Evolutionary conservation across 345 rosid species (phyloP).

Genomic region (Brassica nigra): DNA sequence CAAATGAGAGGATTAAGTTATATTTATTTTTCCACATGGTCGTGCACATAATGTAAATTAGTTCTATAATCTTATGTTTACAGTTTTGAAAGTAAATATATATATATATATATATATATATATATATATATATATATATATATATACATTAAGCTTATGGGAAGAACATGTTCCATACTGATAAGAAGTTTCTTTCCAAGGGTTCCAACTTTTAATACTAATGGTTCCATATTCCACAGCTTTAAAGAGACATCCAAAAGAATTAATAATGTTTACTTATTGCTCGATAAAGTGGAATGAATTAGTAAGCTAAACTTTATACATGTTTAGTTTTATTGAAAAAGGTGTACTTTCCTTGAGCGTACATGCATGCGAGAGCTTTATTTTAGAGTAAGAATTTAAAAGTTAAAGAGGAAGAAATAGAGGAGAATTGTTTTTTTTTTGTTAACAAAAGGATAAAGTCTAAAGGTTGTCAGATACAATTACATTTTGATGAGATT

Average conservation of each 20-base stretch:
- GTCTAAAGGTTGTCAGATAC: not conserved
- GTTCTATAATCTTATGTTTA: slow-evolving; percentile 3
- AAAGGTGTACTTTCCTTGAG: slow-evolving; percentile 52
- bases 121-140: not conserved
- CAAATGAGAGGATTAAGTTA: not conserved
- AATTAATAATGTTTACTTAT: slow-evolving; percentile 14
- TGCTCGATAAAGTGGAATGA: slow-evolving; percentile 39
- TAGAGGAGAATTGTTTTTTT: not conserved
- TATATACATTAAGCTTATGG: not conserved
- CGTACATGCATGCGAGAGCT: slow-evolving; percentile 55
- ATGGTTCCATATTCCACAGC: slow-evolving; percentile 8
- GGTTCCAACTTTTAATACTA: slow-evolving; percentile 4
- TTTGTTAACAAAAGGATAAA: slow-evolving; percentile 2
- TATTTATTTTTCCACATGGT: not conserved
- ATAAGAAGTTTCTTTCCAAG: slow-evolving; percentile 12
- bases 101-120: not conserved
- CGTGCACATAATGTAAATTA: not conserved
- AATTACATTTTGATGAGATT: not conserved
- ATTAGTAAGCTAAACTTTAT: slow-evolving; percentile 46
- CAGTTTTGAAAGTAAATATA: not conserved
- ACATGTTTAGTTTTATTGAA: slow-evolving; percentile 42
- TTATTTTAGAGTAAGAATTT: slow-evolving; percentile 42
- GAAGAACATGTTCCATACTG: not conserved
- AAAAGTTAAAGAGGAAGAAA: slow-evolving; percentile 3
- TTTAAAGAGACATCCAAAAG: slow-evolving; percentile 9